Percentiles rank a stretch among this genome's conserved stretches.
These are phyloP conservation scores for Bipolaris gigantea DNA, from an alignment of 2,329 filamentous ascomycete species.

Conservation along the genomic window DNA sequence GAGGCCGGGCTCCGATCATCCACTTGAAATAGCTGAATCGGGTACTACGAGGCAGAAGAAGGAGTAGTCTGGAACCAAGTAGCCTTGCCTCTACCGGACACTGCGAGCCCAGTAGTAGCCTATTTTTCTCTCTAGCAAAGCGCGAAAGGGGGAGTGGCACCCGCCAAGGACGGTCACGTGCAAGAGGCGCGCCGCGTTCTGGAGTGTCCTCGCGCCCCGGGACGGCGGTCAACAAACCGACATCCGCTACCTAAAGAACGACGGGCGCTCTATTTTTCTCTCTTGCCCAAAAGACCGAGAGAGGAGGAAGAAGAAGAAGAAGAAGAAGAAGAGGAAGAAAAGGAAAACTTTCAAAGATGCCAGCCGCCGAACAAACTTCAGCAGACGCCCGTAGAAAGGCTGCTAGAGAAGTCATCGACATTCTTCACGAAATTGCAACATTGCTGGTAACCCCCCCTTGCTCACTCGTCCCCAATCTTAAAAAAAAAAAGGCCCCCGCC, in stretches of 20 bases:
- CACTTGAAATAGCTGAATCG: too few relatives aligned
- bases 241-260: background rate
- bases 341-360: slow-evolving; percentile 12
- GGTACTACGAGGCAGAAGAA: too few relatives aligned
- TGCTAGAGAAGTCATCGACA: slow-evolving; percentile 78
- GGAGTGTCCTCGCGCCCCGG: slow-evolving; percentile 2
- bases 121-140: too few relatives aligned
- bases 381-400: slow-evolving; percentile 66
- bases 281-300: background rate
- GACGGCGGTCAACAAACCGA: slow-evolving; percentile 7
- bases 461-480: too few relatives aligned
- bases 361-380: slow-evolving; percentile 27
- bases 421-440: slow-evolving; percentile 82
- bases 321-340: too few relatives aligned
- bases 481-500: background rate
- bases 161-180: slow-evolving; percentile 13
- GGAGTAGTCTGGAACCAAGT: too few relatives aligned
- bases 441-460: too few relatives aligned
- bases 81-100: too few relatives aligned
- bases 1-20: background rate
- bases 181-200: slow-evolving; percentile 5
- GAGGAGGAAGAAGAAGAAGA: too few relatives aligned
- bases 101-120: too few relatives aligned
- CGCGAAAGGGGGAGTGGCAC: background rate
- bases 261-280: background rate